A percentile compares a stretch with the other conserved stretches of the same genome.
Evolutionary conservation across 2,329 filamentous ascomycete genomes (phyloP).

Genomic region (Curvularia sp.): DNA sequence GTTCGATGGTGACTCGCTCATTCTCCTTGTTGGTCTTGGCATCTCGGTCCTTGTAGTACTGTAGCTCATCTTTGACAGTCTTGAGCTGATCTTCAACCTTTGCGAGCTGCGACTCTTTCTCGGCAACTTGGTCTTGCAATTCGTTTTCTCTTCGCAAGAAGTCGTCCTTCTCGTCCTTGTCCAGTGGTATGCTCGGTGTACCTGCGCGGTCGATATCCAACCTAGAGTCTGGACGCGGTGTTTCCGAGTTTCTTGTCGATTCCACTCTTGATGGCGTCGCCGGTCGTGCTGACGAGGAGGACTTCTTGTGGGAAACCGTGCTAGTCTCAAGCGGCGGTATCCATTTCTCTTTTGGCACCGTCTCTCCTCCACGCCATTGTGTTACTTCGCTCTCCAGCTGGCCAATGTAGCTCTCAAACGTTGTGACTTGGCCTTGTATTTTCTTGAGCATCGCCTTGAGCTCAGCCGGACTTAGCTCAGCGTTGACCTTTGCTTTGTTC

Average conservation of each 20-base stretch:
- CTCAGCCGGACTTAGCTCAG: slow-evolving; percentile 93
- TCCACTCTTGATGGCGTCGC: slow-evolving; percentile 67
- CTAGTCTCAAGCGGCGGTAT: slow-evolving; percentile 69
- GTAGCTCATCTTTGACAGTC: slow-evolving; percentile 85
- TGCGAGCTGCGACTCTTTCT: slow-evolving; percentile 84
- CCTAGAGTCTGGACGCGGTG: slow-evolving; percentile 65
- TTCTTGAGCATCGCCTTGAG: slow-evolving; percentile 93
- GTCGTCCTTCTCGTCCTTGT: slow-evolving; percentile 97
- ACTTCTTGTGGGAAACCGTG: slow-evolving; percentile 57
- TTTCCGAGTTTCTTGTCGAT: slow-evolving; percentile 54
- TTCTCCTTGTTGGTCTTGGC: slow-evolving; percentile 86
- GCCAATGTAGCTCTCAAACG: slow-evolving; percentile 85
- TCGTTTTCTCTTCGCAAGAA: slow-evolving; percentile 96
- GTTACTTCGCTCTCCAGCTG: slow-evolving; percentile 85
- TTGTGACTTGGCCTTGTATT: slow-evolving; percentile 86
- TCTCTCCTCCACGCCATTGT: slow-evolving; percentile 85
- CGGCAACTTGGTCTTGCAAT: slow-evolving; percentile 92
- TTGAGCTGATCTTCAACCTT: slow-evolving; percentile 80
- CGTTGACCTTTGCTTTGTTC: slow-evolving; percentile 99
- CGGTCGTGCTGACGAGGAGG: slow-evolving; percentile 61
- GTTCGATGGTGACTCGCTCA: slow-evolving; percentile 81
- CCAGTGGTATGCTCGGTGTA: slow-evolving; percentile 85
- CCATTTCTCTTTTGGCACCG: slow-evolving; percentile 90
- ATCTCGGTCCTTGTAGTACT: slow-evolving; percentile 84
- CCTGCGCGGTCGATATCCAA: slow-evolving; percentile 78